phyloP scores from a whole-genome alignment of 1,284 basidiomycete species.

The Ganoderma sinense region DNA sequence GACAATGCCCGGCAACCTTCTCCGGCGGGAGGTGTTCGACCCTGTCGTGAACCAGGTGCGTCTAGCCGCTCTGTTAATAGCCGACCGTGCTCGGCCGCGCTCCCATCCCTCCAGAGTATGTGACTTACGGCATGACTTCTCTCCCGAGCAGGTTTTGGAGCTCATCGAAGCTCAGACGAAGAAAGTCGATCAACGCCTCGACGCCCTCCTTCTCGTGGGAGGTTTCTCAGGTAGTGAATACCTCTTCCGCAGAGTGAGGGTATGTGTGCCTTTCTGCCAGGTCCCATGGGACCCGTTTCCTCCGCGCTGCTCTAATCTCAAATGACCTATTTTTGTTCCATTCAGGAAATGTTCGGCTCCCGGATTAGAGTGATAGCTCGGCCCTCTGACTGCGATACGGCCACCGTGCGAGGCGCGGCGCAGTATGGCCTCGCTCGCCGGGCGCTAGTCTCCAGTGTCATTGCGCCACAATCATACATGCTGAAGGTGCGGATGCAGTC shows the following conservation, averaged over 20 bases:
- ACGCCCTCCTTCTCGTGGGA: constrained; percentile 84
- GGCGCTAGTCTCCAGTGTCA: constrained; percentile 77
- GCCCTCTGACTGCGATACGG: constrained; percentile 84
- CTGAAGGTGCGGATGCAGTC: constrained; percentile 66
- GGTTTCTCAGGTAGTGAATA: constrained; percentile 87
- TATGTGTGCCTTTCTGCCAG: constrained; percentile 40
- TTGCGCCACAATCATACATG: constrained; percentile 81
- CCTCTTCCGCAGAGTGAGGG: constrained; percentile 77
- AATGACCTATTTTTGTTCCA: not conserved
- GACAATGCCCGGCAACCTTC: constrained; percentile 76
- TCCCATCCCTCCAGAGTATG: constrained; percentile 21
- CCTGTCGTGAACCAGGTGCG: constrained; percentile 78
- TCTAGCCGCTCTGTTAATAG: constrained; percentile 19
- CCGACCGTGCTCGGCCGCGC: constrained; percentile 19
- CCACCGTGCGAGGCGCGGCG: constrained; percentile 82
- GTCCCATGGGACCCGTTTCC: not conserved
- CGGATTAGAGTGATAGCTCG: constrained; percentile 77
- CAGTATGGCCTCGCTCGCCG: constrained; percentile 81
- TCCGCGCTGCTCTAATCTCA: not conserved
- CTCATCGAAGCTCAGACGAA: constrained; percentile 78
- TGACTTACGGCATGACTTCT: constrained; percentile 26
- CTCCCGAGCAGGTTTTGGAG: constrained; percentile 62
- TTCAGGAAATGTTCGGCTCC: constrained; percentile 66
- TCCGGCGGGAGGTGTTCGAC: constrained; percentile 82
- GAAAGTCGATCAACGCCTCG: constrained; percentile 68